Evolutionary conservation across 1,139 yeast genomes (phyloP).

Genomic region (Hemisphaericaspora lyxosophila): DNA sequence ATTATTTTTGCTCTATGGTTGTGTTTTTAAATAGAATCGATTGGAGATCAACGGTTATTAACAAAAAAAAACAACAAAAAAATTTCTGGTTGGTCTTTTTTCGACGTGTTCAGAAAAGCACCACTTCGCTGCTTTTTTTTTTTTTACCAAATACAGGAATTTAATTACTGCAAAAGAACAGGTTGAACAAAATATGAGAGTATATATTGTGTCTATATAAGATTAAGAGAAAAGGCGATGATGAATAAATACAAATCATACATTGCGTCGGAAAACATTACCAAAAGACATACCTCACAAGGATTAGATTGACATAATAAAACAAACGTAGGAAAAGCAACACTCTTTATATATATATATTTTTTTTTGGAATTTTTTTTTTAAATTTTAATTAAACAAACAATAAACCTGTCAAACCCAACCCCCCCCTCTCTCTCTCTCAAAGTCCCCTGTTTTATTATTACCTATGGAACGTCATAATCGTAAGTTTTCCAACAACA

Average conservation of each 20-base stretch:
- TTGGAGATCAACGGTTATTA: too few relatives aligned
- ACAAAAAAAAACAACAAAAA: background rate
- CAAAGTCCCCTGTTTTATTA: background rate
- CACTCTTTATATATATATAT: too few relatives aligned
- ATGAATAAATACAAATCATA: slow-evolving; percentile 1
- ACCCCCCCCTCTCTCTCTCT: too few relatives aligned
- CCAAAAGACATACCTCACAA: background rate
- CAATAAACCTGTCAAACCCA: background rate
- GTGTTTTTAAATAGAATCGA: background rate
- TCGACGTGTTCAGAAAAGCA: background rate
- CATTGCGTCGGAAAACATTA: background rate
- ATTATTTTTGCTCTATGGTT: background rate
- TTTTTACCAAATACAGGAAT: too few relatives aligned
- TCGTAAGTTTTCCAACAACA: slow-evolving; percentile 2
- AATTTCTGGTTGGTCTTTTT: slow-evolving; percentile 1
- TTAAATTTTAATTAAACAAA: background rate
- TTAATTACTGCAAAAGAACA: too few relatives aligned
- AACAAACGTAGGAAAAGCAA: background rate
- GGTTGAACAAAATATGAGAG: background rate
- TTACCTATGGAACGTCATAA: slow-evolving; percentile 7
- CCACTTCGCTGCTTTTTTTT: too few relatives aligned
- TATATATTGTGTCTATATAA: slow-evolving; percentile 1
- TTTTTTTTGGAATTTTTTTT: background rate
- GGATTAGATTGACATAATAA: background rate
- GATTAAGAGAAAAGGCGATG: background rate